These are phyloP conservation scores for Cyclotella sp. DNA, from an alignment of 108 stramenopile species.

Conservation along the genomic window DNA sequence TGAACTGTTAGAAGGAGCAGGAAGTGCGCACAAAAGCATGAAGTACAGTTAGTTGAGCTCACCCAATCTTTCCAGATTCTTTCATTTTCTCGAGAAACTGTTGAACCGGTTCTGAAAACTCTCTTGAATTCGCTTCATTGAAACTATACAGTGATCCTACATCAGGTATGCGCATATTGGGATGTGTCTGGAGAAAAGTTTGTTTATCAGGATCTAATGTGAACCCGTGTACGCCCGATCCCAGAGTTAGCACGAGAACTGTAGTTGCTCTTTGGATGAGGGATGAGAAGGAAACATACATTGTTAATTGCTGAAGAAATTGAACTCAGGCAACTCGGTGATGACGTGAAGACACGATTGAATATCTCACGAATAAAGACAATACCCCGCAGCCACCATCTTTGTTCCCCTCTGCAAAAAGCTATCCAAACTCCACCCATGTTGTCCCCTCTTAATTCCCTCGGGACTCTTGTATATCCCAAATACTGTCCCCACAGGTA, in stretches of 20 bases:
- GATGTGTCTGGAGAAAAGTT: constrained; percentile 93
- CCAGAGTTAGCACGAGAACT: constrained; percentile 93
- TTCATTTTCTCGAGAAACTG: constrained; percentile 71
- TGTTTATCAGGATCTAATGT: constrained; percentile 96
- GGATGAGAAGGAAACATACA: background rate
- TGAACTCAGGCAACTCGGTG: background rate
- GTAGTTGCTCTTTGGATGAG: constrained; percentile 81
- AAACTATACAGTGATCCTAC: constrained; percentile 92
- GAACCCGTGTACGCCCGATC: constrained; percentile 95
- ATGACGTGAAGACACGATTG: background rate
- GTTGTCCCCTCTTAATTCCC: constrained; percentile 44
- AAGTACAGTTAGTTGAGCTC: constrained; percentile 3
- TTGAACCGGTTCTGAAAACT: constrained; percentile 82
- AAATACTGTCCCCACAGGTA: constrained; percentile 99
- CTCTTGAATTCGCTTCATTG: constrained; percentile 96
- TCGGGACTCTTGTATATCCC: constrained; percentile 88
- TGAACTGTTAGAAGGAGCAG: background rate
- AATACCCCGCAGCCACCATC: constrained; percentile 96
- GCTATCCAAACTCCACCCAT: constrained; percentile 53
- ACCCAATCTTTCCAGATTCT: constrained; percentile 53
- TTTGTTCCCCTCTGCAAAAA: constrained; percentile 89
- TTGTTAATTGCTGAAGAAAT: background rate
- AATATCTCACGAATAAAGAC: constrained; percentile 86
- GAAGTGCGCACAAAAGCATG: background rate
- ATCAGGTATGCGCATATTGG: constrained; percentile 90